A percentile compares a stretch with the other conserved stretches of the same genome.
Conservation (phyloP, 1,284 basidiomycete genomes). For the Afroboletus lepidellus region DNA sequence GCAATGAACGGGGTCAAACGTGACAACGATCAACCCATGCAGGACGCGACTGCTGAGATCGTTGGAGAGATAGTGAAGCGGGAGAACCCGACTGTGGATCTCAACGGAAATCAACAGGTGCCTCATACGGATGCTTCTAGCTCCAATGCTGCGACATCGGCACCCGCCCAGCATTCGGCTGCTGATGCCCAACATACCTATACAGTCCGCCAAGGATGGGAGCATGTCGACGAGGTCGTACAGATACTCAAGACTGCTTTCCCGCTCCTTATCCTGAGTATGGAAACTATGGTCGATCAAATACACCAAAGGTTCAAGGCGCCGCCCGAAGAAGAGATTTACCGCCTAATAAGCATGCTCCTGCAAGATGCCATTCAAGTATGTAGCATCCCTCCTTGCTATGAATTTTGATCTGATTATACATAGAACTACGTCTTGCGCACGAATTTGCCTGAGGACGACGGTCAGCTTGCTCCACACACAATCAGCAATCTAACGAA, state of each 20-base stretch:
- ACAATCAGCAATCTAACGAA: conserved; percentile 67
- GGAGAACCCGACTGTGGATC: conserved; percentile 18
- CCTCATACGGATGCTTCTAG: conserved; percentile 20
- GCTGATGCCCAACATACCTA: conserved; percentile 36
- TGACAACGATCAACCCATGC: conserved; percentile 33
- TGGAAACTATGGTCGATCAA: conserved; percentile 98
- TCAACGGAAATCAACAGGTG: conserved; percentile 26
- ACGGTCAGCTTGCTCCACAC: conserved; percentile 65
- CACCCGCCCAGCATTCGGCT: conserved; percentile 26
- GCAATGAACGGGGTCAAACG: conserved; percentile 31
- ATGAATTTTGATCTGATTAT: conserved; percentile 2
- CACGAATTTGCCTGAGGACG: conserved; percentile 69
- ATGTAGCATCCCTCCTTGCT: conserved; percentile 15
- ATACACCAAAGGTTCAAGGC: conserved; percentile 91
- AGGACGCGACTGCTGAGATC: conserved; percentile 33
- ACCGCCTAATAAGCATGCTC: conserved; percentile 87
- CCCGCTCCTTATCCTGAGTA: conserved; percentile 89
- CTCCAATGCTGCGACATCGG: conserved; percentile 10
- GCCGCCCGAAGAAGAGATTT: conserved; percentile 91
- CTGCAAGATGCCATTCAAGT: conserved; percentile 74
- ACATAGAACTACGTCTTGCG: conserved; percentile 70
- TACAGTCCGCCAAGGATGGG: conserved; percentile 75
- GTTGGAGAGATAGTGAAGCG: conserved; percentile 30
- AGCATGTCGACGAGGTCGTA: conserved; percentile 92
- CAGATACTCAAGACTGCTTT: conserved; percentile 96